Evolutionary conservation across 768 basidiomycete species (phyloP), one percentile per base, ranked within the genome.

Genomic region (Leucocoprinus leucothites): DNA sequence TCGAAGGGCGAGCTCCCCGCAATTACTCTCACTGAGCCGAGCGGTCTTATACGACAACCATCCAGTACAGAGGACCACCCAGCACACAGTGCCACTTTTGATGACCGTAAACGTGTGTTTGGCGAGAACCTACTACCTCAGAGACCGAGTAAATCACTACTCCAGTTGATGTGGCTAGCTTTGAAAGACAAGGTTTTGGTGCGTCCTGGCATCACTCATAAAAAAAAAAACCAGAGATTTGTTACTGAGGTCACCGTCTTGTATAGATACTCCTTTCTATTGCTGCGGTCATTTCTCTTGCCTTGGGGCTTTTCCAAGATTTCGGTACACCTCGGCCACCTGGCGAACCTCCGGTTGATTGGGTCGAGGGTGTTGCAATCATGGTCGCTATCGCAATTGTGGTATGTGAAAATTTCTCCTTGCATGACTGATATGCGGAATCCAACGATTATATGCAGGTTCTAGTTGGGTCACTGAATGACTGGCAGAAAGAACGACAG

Each of bases 401-500:
- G 22, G 88, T 87, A 71, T 56, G 83, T 73, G 7, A 6, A 38
- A n/a, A n/a, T 36, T 44, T 21, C 49, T 31, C 18, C 25, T 22
- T 6, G 42, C 42, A 5, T 44, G 42, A 9, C 21, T 22, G 8
- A 44, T 44, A 22, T 35, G 8, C 7, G 7, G 14, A 35, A 48
- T 18, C n/a, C 4, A 28, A 18, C 9, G n/a, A 18, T 9, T 13
- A 4, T 26, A 16, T n/a, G 9, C 18, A 89, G 87, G 87, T 92
- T 55, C 63, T 93, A 41, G 96, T 99, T 54, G 96, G 96, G 26
- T 94, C 94, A 11, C 61, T 98, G 42, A 98, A 98, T 64, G 97
- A 99, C 70, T 99, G 91, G 89, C 94, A 98, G 71, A 98, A 98
- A 71, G 97, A 99, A 69, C 86, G 86, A 1, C 97, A 98, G 71